Base-by-base conservation (phyloP, 1,284 basidiomycete genomes). In the Mixia osmundae region DNA sequence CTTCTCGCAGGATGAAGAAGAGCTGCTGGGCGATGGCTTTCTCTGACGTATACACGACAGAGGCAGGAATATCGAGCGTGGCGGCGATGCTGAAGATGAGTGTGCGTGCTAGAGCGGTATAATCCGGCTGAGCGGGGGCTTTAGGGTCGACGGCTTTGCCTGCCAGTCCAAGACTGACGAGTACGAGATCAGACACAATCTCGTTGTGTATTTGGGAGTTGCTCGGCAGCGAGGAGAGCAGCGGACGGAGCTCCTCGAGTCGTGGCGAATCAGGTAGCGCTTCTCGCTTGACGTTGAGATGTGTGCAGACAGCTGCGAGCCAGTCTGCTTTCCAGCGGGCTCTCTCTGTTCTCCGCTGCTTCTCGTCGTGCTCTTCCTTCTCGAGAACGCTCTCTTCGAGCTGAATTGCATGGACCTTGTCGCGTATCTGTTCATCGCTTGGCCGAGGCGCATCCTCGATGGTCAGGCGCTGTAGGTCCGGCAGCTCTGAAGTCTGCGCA, bases 11-110 rank as follows among this genome's bases (percentile, higher is more conserved):
- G 18, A 38, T 23, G 33, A 44, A 44, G 35, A 38, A 44, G 11
- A 44, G 26, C 30, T 41, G 29, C 23, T 44, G 42, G 12, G 42
- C 38, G 28, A 35, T 30, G 7, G 41, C 38, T 25, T 43, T 43
- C 31, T 43, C 41, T 9, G 30, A 29, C 22, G 33, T 30, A 21
- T 36, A 39, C 6, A 43, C 22, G 4, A 28, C 24, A 11, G 7
- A 9, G 7, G 19, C 4, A 5, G 41, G 38, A 15, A 43, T 43
- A 15, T 37, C 30, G 15, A 43, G 32, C 3, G 34, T 20, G 25
- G 26, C 16, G 6, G 37, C 27, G 7, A 35, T 28, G 3, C 22
- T 24, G 27, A 40, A 34, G 18, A 43, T 28, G 12, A 39, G 37
- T 14, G 32, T 33, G n/a, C 41, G 34, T n/a, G 26, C 31, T 4